Evolutionary conservation across 805 yeast species (phyloP).

Genomic region (Phaffomyces antillensis): DNA sequence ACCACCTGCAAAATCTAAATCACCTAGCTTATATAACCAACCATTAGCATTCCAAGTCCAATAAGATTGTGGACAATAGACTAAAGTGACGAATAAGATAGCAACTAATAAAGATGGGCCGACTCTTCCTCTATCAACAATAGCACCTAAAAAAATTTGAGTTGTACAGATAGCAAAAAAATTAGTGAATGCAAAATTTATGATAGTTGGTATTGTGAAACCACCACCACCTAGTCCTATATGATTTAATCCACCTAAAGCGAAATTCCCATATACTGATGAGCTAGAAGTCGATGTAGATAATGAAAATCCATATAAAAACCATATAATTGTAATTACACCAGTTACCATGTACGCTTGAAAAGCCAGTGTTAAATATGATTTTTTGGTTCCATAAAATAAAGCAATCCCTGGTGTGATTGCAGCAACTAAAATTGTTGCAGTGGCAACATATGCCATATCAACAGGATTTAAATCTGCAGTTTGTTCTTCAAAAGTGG

Average conservation of each 20-base stretch:
- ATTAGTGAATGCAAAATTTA: conserved; percentile 72
- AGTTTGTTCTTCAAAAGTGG: conserved; percentile 27
- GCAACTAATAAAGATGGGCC: conserved; percentile 74
- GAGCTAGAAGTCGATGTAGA: conserved; percentile 70
- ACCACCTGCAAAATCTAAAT: conserved; percentile 96
- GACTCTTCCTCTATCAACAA: conserved; percentile 88
- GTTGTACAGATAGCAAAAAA: conserved; percentile 86
- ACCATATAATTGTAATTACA: conserved; percentile 83
- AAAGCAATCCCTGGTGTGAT: conserved; percentile 95
- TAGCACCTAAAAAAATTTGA: conserved; percentile 85
- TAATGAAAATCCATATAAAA: conserved; percentile 91
- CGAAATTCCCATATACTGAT: conserved; percentile 75
- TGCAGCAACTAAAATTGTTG: conserved; percentile 41
- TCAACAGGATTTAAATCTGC: conserved; percentile 35
- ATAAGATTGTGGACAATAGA: conserved; percentile 87
- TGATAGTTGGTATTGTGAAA: conserved; percentile 41
- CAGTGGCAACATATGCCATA: conserved; percentile 38
- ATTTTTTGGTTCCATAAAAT: conserved; percentile 85
- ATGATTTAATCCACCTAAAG: conserved; percentile 69
- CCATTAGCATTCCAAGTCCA: conserved; percentile 96
- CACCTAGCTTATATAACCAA: conserved; percentile 92
- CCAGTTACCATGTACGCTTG: conserved; percentile 62
- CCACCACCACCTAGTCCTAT: conserved; percentile 32
- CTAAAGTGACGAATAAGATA: conserved; percentile 83
- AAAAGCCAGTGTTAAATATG: conserved; percentile 73